phyloP scores from a whole-genome alignment of 2,329 filamentous ascomycete species.

The Akanthomyces uredinophilus region DNA sequence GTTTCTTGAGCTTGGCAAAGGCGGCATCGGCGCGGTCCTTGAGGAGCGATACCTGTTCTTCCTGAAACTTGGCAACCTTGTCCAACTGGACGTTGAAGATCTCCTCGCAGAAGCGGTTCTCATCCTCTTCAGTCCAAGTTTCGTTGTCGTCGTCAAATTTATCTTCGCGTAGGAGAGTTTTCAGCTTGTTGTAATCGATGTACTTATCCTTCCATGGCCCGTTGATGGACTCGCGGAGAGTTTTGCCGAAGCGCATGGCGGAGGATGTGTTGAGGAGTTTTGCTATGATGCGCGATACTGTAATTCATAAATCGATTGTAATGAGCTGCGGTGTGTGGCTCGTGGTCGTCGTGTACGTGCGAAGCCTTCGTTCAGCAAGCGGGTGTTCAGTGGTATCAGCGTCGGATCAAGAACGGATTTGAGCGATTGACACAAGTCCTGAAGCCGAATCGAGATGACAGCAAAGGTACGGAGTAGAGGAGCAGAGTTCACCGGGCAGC shows the following conservation, averaged over 20 bases:
- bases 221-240: constrained; percentile 73
- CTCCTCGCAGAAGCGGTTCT: constrained; percentile 90
- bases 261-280: background rate
- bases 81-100: constrained; percentile 91
- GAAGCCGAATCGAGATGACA: background rate
- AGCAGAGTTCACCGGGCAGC: background rate
- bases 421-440: background rate
- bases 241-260: constrained; percentile 89
- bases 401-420: background rate
- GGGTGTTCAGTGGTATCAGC: background rate
- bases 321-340: background rate
- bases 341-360: background rate
- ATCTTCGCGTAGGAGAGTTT: constrained; percentile 79
- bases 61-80: constrained; percentile 88
- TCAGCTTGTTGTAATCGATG: constrained; percentile 93
- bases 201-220: constrained; percentile 88
- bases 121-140: constrained; percentile 89
- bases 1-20: constrained; percentile 70
- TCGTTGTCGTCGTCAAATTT: constrained; percentile 55
- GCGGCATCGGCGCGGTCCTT: constrained; percentile 49
- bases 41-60: constrained; percentile 61
- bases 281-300: background rate
- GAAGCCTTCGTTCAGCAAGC: background rate
- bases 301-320: background rate
- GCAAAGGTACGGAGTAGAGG: background rate